phyloP scores from a whole-genome alignment of 768 basidiomycete species.

The Pleurotus cornucopiae region DNA sequence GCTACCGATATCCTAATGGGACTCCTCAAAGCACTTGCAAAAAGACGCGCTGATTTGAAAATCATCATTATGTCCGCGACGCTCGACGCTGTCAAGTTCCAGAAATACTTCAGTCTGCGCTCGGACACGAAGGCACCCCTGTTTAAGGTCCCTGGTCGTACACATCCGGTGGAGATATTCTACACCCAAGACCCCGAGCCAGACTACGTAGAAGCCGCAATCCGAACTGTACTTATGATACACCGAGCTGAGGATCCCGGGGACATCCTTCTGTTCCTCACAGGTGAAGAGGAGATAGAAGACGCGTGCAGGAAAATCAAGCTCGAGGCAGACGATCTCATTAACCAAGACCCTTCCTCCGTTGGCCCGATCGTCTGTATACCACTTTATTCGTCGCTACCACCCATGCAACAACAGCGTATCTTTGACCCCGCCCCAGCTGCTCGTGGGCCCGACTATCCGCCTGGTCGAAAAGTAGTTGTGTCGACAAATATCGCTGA shows the following conservation, averaged over 20 bases:
- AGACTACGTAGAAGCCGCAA: conserved; percentile 96
- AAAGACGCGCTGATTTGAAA: conserved; percentile 83
- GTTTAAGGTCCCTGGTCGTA: conserved; percentile 89
- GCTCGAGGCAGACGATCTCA: conserved; percentile 81
- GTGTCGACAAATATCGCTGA: conserved; percentile 97
- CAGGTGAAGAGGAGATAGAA: conserved; percentile 98
- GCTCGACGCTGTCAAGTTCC: conserved; percentile 94
- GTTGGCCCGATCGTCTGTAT: conserved; percentile 89
- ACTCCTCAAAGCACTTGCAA: conserved; percentile 80
- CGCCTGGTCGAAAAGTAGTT: conserved; percentile 90
- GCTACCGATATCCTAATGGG: conserved; percentile 99
- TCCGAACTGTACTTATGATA: conserved; percentile 94
- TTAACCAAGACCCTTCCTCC: conserved; percentile 62
- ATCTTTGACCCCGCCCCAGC: conserved; percentile 90
- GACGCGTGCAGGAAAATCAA: conserved; percentile 94
- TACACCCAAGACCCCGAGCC: conserved; percentile 91
- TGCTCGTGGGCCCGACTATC: conserved; percentile 55
- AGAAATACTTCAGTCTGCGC: conserved; percentile 78
- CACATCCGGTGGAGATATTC: conserved; percentile 94
- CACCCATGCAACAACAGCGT: conserved; percentile 90
- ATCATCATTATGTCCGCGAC: conserved; percentile 99
- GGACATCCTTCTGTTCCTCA: conserved; percentile 91
- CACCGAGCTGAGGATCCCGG: conserved; percentile 93
- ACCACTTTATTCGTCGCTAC: conserved; percentile 92
- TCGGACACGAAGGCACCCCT: conserved; percentile 56